These are phyloP conservation scores for Phylloporus sp. DNA, from an alignment of 768 basidiomycete species.

Conservation along the genomic window DNA sequence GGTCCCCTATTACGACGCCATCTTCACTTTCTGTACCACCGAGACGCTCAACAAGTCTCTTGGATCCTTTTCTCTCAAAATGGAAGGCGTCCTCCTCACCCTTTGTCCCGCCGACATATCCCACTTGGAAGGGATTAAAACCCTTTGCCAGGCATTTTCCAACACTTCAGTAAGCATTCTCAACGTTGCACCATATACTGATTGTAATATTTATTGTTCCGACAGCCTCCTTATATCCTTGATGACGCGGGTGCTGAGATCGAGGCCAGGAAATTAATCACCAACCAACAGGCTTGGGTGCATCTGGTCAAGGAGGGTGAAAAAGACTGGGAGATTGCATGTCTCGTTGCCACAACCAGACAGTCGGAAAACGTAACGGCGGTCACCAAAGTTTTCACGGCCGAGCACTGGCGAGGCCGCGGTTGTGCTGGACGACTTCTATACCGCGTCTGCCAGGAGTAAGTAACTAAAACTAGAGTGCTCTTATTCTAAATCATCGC, in stretches of 20 bases:
- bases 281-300: constrained; percentile 54
- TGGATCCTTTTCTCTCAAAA: background rate
- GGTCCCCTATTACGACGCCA: constrained; percentile 59
- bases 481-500: constrained; percentile 5
- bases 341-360: constrained; percentile 65
- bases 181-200: background rate
- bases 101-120: constrained; percentile 32
- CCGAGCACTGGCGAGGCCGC: constrained; percentile 44
- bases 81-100: constrained; percentile 18
- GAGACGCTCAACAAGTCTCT: constrained; percentile 33
- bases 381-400: constrained; percentile 72
- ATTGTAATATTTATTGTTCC: background rate
- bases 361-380: constrained; percentile 53
- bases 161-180: constrained; percentile 46
- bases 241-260: constrained; percentile 35
- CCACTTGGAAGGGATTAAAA: constrained; percentile 38
- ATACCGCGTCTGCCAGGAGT: constrained; percentile 53
- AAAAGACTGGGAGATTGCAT: constrained; percentile 44
- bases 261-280: constrained; percentile 53
- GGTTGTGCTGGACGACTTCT: constrained; percentile 64
- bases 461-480: constrained; percentile 20
- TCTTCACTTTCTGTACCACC: constrained; percentile 51
- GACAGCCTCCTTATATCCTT: constrained; percentile 55
- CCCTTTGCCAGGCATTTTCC: constrained; percentile 55
- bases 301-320: constrained; percentile 39